phyloP scores from a whole-genome alignment of 331 rosid genomes.

The Acacia concinna region DNA sequence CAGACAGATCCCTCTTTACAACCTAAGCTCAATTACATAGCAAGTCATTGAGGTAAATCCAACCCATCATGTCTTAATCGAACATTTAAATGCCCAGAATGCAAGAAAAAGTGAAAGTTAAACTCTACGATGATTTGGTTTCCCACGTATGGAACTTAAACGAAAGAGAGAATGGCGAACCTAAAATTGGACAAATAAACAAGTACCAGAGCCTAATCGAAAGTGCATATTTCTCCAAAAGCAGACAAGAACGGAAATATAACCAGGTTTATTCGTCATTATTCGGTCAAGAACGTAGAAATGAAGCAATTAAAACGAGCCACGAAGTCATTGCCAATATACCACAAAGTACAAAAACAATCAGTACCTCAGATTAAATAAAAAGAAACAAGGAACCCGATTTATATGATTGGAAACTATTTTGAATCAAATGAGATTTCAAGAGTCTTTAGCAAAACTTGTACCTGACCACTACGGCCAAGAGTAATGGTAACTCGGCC shows the following conservation, averaged over 20 bases:
- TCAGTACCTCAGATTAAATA: not conserved
- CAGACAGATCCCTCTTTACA: conserved; percentile 68
- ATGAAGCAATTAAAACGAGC: not conserved
- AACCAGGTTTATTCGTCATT: not conserved
- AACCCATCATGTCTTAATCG: conserved; percentile 18
- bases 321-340: not conserved
- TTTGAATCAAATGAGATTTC: not conserved
- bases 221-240: conserved; percentile 7
- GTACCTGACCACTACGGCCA: conserved; percentile 89
- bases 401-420: not conserved
- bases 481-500: conserved; percentile 85
- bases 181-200: not conserved
- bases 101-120: not conserved
- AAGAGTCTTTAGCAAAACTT: not conserved
- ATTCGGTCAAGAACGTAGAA: conserved; percentile 16
- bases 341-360: not conserved
- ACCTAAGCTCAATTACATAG: conserved; percentile 51
- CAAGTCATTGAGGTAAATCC: conserved; percentile 13
- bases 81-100: conserved; percentile 15
- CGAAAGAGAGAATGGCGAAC: not conserved
- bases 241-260: not conserved
- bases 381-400: not conserved
- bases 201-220: not conserved
- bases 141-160: conserved; percentile 1
- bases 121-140: not conserved